phyloP scores from a whole-genome alignment of 2,329 filamentous ascomycete genomes.

The Xylariaceae sp. region DNA sequence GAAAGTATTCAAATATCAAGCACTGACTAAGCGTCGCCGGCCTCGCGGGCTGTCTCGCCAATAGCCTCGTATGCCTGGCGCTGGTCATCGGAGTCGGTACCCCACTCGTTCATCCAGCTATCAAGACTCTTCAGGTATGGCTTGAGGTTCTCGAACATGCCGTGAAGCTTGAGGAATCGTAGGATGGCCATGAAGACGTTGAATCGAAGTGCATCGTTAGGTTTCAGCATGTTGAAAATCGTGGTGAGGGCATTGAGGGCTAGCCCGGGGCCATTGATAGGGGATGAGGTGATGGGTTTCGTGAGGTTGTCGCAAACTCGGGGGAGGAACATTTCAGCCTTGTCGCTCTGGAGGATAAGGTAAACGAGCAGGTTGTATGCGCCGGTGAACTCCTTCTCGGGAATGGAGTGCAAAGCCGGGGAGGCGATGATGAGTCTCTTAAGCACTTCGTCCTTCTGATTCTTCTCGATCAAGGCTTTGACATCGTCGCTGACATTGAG shows the following conservation, averaged over 20 bases:
- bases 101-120: constrained; percentile 77
- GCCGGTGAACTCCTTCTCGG: constrained; percentile 94
- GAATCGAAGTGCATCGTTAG: constrained; percentile 73
- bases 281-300: constrained; percentile 79
- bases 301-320: constrained; percentile 84
- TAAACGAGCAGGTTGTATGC: constrained; percentile 97
- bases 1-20: neutral
- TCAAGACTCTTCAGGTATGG: constrained; percentile 79
- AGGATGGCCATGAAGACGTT: constrained; percentile 88
- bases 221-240: constrained; percentile 87
- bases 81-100: constrained; percentile 72
- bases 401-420: constrained; percentile 69
- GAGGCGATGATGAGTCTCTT: constrained; percentile 84
- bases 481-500: constrained; percentile 78
- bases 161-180: constrained; percentile 68
- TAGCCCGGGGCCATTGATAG: constrained; percentile 75
- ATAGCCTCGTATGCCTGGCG: constrained; percentile 81
- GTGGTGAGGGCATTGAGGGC: constrained; percentile 88
- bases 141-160: constrained; percentile 77
- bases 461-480: constrained; percentile 64
- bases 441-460: constrained; percentile 79
- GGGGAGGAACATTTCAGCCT: constrained; percentile 79
- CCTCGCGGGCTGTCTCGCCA: constrained; percentile 71
- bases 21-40: constrained; percentile 68
- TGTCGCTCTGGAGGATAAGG: constrained; percentile 79